Base-by-base conservation (phyloP, 2,329 filamentous ascomycete species). In the Exophiala phaeomuriformis region DNA sequence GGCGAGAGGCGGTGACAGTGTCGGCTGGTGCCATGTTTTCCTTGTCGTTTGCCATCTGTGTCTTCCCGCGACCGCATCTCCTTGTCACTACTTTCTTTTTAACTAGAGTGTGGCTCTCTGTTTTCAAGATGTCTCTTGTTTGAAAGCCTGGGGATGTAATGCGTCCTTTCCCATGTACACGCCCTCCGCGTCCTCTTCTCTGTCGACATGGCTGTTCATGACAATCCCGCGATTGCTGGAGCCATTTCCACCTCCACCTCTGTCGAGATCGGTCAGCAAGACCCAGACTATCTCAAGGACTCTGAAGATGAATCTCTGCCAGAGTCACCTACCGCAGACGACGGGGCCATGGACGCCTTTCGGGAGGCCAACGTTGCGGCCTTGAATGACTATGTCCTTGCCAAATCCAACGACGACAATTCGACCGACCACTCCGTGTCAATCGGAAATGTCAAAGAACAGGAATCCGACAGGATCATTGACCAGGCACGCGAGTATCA, bases 401-500 rank as follows among this genome's bases (percentile, higher is more conserved):
- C 45, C 19, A 41, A 53, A 7, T 36, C 47, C 28, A 35, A 47
- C 42, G 30, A 45, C 6, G 8, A 45, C 29, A 19, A 19, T 3
- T 31, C n/a, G 12, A 35, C 10, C 35, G 46, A 51, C 32, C 46
- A 57, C 19, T 43, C 37, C 12, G 36, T 7, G 3, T 47, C 53
- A 10, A 12, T 44, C 30, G 36, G 12, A 43, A 52, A 52, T 55
- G 30, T 70, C 73, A 27, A 72, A 78, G 49, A 74, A 78, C 45
- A 64, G 67, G 12, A 70, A 79, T 19, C 81, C 77, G 1, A 77
- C 78, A 64, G 69, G 35, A 87, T 89, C 49, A 90, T 93, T 55
- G 79, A 82, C 7, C 85, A 83, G 49, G 88, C 90, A 0, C 79
- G 91, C 46, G 89, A 95, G 64, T 98, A 97, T 65, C 93, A 98